A percentile compares a stretch with the other conserved stretches of the same genome.
Conservation (phyloP, 2,329 filamentous ascomycete species). For the Talaromyces atroroseus region DNA sequence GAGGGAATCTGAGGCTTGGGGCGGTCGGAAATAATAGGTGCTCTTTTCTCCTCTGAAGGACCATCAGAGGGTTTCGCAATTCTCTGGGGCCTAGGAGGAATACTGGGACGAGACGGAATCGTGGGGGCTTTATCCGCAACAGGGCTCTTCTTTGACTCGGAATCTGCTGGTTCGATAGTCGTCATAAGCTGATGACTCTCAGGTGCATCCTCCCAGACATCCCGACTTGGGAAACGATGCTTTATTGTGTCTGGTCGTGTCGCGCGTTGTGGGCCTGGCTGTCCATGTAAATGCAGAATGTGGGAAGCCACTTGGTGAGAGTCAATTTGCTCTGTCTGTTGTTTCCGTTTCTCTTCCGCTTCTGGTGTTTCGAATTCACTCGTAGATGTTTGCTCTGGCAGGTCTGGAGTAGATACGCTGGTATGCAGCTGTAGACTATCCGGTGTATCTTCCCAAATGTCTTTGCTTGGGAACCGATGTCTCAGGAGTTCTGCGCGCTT, state of each 20-base stretch:
- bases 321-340: slow-evolving; percentile 35
- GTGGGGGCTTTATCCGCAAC: slow-evolving; percentile 26
- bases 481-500: slow-evolving; percentile 48
- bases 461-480: slow-evolving; percentile 83
- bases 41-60: slow-evolving; percentile 46
- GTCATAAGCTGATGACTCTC: slow-evolving; percentile 76
- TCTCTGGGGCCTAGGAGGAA: slow-evolving; percentile 24
- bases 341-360: slow-evolving; percentile 44
- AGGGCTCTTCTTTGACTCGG: slow-evolving; percentile 42
- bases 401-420: slow-evolving; percentile 77
- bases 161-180: slow-evolving; percentile 51
- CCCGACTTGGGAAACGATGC: slow-evolving; percentile 79
- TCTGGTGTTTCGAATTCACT: slow-evolving; percentile 40
- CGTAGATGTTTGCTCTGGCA: slow-evolving; percentile 43
- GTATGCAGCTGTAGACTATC: slow-evolving; percentile 71
- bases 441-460: slow-evolving; percentile 95
- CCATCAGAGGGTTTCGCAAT: slow-evolving; percentile 25
- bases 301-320: slow-evolving; percentile 31
- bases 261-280: slow-evolving; percentile 20
- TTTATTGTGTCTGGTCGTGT: slow-evolving; percentile 49
- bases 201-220: slow-evolving; percentile 92
- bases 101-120: slow-evolving; percentile 25
- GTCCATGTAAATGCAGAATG: slow-evolving; percentile 26
- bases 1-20: slow-evolving; percentile 63
- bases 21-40: slow-evolving; percentile 51